Conservation (phyloP, 129 eudicot species). For the Chrysanthemum lavandulifolium region DNA sequence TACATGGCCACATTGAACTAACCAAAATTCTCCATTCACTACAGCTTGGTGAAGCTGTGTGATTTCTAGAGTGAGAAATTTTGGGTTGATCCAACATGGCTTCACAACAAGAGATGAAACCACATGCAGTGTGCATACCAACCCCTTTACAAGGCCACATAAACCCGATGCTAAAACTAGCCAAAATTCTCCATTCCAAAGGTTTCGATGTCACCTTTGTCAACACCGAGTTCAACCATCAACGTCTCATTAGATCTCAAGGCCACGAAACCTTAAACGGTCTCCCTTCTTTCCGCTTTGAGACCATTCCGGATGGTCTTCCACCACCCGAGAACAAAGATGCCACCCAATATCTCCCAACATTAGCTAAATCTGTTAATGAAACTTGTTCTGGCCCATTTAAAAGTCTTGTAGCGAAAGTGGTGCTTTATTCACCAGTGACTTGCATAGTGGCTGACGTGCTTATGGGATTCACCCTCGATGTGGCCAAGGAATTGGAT, state of each 20-base stretch:
- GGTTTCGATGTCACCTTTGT: too few species aligned
- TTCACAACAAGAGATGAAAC: too few species aligned
- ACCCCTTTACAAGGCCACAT: too few species aligned
- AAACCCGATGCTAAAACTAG: too few species aligned
- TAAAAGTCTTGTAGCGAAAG: conserved; percentile 1
- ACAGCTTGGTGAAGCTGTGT: not conserved
- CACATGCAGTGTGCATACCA: too few species aligned
- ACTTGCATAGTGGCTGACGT: too few species aligned
- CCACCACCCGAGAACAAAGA: too few species aligned
- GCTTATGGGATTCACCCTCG: too few species aligned
- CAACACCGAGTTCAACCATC: too few species aligned
- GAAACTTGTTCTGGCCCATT: conserved; percentile 29
- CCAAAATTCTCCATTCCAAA: too few species aligned
- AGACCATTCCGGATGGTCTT: conserved; percentile 14
- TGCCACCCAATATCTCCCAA: conserved; percentile 16
- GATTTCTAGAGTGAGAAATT: too few species aligned
- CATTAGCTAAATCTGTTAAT: conserved; percentile 5
- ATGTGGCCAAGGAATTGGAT: conserved; percentile 19
- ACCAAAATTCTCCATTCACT: not conserved
- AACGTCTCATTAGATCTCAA: conserved; percentile 8
- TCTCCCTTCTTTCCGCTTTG: conserved; percentile 24
- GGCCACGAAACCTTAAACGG: conserved; percentile 6
- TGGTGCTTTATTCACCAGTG: conserved; percentile 4
- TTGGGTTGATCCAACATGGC: too few species aligned
- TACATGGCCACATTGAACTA: conserved; percentile 7